These are phyloP conservation scores for Monilinia fructicola DNA, from an alignment of 2,329 filamentous ascomycete genomes.

Conservation along the genomic window DNA sequence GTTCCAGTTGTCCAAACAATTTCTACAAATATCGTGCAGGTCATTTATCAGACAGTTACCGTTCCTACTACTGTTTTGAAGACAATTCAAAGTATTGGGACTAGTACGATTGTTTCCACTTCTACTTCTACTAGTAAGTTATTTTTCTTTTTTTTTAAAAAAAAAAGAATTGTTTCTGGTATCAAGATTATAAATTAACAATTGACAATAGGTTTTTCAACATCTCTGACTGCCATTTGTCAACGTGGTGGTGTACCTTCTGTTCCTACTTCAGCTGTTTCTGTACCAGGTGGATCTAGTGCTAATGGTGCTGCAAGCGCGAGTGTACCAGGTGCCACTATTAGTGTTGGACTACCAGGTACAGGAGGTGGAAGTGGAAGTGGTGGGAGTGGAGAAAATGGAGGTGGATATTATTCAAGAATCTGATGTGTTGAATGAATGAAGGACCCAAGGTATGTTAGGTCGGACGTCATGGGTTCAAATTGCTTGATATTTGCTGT, in stretches of 20 bases:
- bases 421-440: not conserved
- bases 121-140: slow-evolving; percentile 4
- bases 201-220: not conserved
- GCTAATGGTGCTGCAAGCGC: slow-evolving; percentile 10
- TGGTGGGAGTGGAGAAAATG: slow-evolving; percentile 2
- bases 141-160: too few relatives aligned
- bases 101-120: slow-evolving; percentile 7
- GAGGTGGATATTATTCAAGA: slow-evolving; percentile 10
- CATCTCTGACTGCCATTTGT: slow-evolving; percentile 4
- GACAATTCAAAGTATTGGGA: slow-evolving; percentile 12
- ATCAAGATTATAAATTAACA: not conserved
- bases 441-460: not conserved
- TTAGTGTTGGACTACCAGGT: not conserved
- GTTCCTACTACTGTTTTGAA: slow-evolving; percentile 13
- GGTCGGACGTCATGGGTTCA: not conserved
- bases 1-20: slow-evolving; percentile 14
- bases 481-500: slow-evolving; percentile 3
- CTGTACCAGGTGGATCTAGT: slow-evolving; percentile 4
- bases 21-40: slow-evolving; percentile 1
- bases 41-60: slow-evolving; percentile 8
- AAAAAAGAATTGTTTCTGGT: not conserved
- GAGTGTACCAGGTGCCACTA: slow-evolving; percentile 12
- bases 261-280: not conserved
- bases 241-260: not conserved
- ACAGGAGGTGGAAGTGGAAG: not conserved